phyloP scores from a whole-genome alignment of 169 alveolate species.

The Miamiensis avidus region DNA sequence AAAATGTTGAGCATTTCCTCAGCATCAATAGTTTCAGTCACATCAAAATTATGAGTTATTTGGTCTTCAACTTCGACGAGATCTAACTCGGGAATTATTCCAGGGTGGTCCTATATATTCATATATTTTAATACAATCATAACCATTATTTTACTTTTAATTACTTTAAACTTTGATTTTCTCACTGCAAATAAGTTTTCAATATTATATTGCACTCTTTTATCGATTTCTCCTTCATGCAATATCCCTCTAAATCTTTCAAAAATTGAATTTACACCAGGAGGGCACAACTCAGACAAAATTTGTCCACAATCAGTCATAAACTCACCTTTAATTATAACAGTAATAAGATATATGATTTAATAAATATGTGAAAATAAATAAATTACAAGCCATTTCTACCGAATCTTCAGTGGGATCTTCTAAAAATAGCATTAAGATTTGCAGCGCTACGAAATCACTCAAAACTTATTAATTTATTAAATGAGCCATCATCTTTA shows the following conservation, averaged over 20 bases:
- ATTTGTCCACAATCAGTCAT: conserved; percentile 94
- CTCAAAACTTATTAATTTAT: conserved; percentile 92
- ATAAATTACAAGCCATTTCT: conserved; percentile 91
- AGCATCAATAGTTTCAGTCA: conserved; percentile 92
- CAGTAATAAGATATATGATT: background rate
- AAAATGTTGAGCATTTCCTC: conserved; percentile 94
- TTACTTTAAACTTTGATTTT: conserved; percentile 87
- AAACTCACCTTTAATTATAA: conserved; percentile 26
- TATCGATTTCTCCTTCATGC: conserved; percentile 95
- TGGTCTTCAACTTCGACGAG: conserved; percentile 96
- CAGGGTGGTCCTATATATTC: conserved; percentile 50
- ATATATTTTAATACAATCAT: background rate
- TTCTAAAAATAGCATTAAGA: conserved; percentile 92
- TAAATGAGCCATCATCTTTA: conserved; percentile 97
- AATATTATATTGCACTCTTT: conserved; percentile 96
- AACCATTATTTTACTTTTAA: no score
- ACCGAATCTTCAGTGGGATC: conserved; percentile 97
- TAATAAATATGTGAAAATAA: conserved; percentile 66
- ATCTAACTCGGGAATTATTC: conserved; percentile 94
- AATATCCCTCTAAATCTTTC: conserved; percentile 95
- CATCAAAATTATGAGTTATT: conserved; percentile 95
- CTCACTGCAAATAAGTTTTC: conserved; percentile 95
- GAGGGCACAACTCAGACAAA: conserved; percentile 91
- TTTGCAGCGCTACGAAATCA: conserved; percentile 94
- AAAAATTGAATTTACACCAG: conserved; percentile 93